A percentile compares a stretch with the other conserved stretches of the same genome.
Evolutionary conservation across 176 grass and related monocot genomes (phyloP).

Genomic region (Eremochloa ophiuroides): DNA sequence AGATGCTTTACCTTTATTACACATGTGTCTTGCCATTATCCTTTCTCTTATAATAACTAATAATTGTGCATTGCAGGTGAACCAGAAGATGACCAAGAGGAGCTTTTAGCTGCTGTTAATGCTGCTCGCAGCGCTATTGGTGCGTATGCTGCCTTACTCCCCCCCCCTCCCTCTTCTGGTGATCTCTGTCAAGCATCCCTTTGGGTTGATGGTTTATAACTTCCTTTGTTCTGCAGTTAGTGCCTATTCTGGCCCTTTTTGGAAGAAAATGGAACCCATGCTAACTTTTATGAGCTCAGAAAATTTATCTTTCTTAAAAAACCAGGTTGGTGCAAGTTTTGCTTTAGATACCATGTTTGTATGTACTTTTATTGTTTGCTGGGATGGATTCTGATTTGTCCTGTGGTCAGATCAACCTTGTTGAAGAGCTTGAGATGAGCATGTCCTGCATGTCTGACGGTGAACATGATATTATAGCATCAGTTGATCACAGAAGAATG

Average conservation of each 20-base stretch:
- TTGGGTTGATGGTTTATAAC: constrained; percentile 10
- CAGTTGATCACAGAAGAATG: constrained; percentile 9
- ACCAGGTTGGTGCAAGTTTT: constrained; percentile 53
- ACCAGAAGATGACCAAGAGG: constrained; percentile 71
- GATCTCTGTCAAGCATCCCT: not conserved
- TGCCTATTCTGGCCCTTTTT: constrained; percentile 69
- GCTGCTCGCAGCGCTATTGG: constrained; percentile 66
- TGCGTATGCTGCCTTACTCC: constrained; percentile 30
- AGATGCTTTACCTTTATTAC: constrained; percentile 17
- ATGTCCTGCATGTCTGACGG: constrained; percentile 42
- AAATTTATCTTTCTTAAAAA: constrained; percentile 62
- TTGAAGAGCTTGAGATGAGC: constrained; percentile 70
- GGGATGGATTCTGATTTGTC: not conserved
- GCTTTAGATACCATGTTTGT: constrained; percentile 12
- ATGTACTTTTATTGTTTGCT: constrained; percentile 10
- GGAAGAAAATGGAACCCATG: constrained; percentile 90
- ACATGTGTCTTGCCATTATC: not conserved
- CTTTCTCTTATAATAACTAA: constrained; percentile 8
- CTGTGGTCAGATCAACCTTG: constrained; percentile 66
- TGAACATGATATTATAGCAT: constrained; percentile 40
- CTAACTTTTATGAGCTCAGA: constrained; percentile 53
- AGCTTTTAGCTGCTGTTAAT: constrained; percentile 74
- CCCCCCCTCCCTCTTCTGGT: not conserved
- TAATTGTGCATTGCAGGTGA: constrained; percentile 51
- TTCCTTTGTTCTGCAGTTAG: constrained; percentile 44